A percentile compares a stretch with the other conserved stretches of the same genome.
Conservation (phyloP, 345 rosid species). For the Citrus cavaleriei region DNA sequence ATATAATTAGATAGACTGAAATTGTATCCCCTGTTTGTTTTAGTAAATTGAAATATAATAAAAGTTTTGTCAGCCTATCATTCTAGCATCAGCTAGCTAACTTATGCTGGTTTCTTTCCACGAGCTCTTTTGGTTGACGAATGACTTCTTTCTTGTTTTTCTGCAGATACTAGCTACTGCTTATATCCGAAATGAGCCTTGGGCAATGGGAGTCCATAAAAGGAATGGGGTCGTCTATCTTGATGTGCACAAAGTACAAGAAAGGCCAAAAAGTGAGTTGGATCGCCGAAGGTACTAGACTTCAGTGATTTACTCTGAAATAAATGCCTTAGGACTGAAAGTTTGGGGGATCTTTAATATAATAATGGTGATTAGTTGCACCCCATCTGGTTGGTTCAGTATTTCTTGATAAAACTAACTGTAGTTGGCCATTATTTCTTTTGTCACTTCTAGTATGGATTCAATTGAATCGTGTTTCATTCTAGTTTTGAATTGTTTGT, state of each 20-base stretch:
- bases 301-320: neutral
- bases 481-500: slow-evolving; percentile 1
- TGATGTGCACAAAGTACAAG: slow-evolving; percentile 93
- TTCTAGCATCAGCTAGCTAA: neutral
- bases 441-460: neutral
- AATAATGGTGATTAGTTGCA: neutral
- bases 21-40: neutral
- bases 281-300: slow-evolving; percentile 74
- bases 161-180: slow-evolving; percentile 84
- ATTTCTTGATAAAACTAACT: neutral
- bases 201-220: slow-evolving; percentile 99
- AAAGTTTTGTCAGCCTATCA: neutral
- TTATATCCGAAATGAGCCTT: slow-evolving; percentile 75
- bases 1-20: neutral
- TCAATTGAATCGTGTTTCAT: slow-evolving; percentile 1
- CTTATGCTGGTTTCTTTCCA: neutral
- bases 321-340: neutral
- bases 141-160: slow-evolving; percentile 9
- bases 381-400: neutral
- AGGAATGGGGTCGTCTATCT: slow-evolving; percentile 91
- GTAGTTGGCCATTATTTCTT: neutral
- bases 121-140: neutral
- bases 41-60: neutral
- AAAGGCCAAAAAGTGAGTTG: slow-evolving; percentile 75
- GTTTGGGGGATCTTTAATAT: neutral